These are phyloP conservation scores for Pythium sp. DNA, from an alignment of 352 stramenopile species.

Conservation along the genomic window DNA sequence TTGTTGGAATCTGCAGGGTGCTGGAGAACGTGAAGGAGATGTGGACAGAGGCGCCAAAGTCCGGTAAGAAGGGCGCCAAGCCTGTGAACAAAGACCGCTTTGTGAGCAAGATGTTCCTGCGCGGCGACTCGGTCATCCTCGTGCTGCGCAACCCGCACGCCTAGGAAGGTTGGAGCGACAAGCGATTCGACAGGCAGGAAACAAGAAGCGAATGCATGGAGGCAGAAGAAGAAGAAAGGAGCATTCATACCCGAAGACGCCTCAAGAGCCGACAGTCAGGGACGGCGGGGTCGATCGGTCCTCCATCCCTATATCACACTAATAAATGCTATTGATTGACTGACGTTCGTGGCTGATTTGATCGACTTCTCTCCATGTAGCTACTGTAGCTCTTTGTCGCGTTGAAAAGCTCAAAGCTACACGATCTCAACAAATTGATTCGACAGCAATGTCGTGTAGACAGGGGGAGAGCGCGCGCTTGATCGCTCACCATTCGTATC, in stretches of 20 bases:
- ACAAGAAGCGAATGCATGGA: background rate
- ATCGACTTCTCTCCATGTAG: background rate
- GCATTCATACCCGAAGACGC: background rate
- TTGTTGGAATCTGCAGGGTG: slow-evolving; percentile 64
- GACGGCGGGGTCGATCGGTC: background rate
- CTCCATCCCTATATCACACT: slow-evolving; percentile 10
- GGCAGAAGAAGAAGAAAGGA: background rate
- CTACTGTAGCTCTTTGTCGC: background rate
- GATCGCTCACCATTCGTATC: background rate
- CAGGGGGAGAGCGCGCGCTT: background rate
- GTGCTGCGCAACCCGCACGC: slow-evolving; percentile 96
- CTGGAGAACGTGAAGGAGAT: slow-evolving; percentile 99
- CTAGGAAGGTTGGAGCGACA: slow-evolving; percentile 24
- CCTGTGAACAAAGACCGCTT: slow-evolving; percentile 99
- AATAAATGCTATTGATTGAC: slow-evolving; percentile 18
- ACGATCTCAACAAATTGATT: background rate
- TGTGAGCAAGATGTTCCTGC: slow-evolving; percentile 99
- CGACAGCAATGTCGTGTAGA: background rate
- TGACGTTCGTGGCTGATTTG: slow-evolving; percentile 1
- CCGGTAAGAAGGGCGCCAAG: slow-evolving; percentile 94
- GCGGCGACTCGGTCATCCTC: slow-evolving; percentile 99
- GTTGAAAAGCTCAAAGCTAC: background rate
- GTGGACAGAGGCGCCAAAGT: slow-evolving; percentile 99
- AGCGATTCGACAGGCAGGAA: background rate
- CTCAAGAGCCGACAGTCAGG: background rate